These are phyloP conservation scores for Selaginella tamariscina DNA, from an alignment of 75 land plant species.

Conservation along the genomic window DNA sequence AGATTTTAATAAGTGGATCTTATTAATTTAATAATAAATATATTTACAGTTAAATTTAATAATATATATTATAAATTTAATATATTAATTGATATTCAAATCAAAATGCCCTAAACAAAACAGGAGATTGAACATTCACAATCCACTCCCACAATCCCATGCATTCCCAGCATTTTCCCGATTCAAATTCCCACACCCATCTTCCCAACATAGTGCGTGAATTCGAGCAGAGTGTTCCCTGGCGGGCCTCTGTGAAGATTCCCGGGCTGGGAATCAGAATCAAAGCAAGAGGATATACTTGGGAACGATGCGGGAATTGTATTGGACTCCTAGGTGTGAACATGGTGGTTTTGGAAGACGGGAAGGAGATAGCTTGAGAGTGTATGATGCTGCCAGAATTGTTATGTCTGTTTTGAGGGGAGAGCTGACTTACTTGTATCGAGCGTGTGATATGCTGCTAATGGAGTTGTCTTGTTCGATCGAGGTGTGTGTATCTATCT, in stretches of 20 bases:
- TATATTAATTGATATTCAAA: too few species aligned
- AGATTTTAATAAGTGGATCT: too few species aligned
- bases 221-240: slow-evolving; percentile 64
- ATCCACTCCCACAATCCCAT: too few species aligned
- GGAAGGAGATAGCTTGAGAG: slow-evolving; percentile 17
- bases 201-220: too few species aligned
- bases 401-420: slow-evolving; percentile 53
- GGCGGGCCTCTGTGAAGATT: slow-evolving; percentile 68
- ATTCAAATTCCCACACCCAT: too few species aligned
- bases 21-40: too few species aligned
- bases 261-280: slow-evolving; percentile 56
- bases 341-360: slow-evolving; percentile 25
- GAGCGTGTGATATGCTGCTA: slow-evolving; percentile 80
- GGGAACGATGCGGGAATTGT: slow-evolving; percentile 15
- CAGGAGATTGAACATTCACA: too few species aligned
- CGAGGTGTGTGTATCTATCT: too few species aligned
- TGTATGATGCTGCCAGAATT: slow-evolving; percentile 72
- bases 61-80: too few species aligned
- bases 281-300: slow-evolving; percentile 36
- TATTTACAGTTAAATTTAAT: too few species aligned
- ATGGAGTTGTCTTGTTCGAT: slow-evolving; percentile 82
- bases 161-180: too few species aligned
- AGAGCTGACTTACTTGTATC: slow-evolving; percentile 48
- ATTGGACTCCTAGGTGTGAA: slow-evolving; percentile 33
- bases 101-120: too few species aligned